Evolutionary conservation across 805 yeast genomes (phyloP).

Genomic region (Saturnispora besseyi): DNA sequence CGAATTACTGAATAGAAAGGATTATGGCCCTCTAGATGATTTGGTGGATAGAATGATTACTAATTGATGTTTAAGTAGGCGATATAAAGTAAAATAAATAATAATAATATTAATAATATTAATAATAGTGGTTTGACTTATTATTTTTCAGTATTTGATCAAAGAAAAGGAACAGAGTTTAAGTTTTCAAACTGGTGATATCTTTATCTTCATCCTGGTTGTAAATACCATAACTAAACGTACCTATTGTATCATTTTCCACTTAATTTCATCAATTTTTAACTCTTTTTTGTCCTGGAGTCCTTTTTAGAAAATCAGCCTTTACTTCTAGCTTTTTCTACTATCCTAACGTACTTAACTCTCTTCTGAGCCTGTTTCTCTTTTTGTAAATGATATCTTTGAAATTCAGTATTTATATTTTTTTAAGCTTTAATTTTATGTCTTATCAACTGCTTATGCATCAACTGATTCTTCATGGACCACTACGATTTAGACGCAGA

Average conservation of each 20-base stretch:
- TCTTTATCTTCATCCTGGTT: no score
- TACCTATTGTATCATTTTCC: background rate
- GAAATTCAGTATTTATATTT: no score
- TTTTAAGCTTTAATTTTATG: background rate
- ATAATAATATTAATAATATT: background rate
- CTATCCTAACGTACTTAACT: background rate
- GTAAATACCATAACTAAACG: no score
- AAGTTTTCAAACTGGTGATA: no score
- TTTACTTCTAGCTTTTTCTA: background rate
- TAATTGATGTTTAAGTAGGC: background rate
- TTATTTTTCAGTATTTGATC: no score
- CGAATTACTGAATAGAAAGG: slow-evolving; percentile 63
- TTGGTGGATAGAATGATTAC: slow-evolving; percentile 50
- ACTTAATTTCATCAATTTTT: background rate
- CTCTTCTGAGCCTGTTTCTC: no score
- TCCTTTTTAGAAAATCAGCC: background rate
- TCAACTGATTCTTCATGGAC: background rate
- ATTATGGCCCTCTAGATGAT: slow-evolving; percentile 87
- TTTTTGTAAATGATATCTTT: no score
- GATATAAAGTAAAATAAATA: no score
- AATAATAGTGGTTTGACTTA: background rate
- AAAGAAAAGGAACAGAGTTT: no score
- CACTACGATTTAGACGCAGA: background rate
- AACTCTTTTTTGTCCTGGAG: background rate
- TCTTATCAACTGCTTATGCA: background rate